A percentile compares a stretch with the other conserved stretches of the same genome.
Conservation (phyloP, 768 basidiomycete species). For the Ramaria sp. region DNA sequence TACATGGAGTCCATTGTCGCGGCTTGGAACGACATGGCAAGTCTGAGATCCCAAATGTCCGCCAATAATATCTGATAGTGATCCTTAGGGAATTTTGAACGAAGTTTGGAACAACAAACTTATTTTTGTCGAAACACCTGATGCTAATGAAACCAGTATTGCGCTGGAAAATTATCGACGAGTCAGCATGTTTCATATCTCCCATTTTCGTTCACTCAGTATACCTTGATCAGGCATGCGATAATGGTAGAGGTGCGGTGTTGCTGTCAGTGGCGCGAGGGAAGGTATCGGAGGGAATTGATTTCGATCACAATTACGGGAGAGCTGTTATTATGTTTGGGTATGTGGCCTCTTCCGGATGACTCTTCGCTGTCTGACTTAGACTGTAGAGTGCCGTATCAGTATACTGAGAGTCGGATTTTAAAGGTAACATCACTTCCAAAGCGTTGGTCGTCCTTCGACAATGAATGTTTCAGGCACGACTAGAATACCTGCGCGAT, state of each 20-base stretch:
- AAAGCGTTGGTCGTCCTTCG: no score
- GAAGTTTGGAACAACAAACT: constrained; percentile 99
- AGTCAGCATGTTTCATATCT: constrained; percentile 30
- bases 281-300: constrained; percentile 99
- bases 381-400: constrained; percentile 70
- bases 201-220: constrained; percentile 7
- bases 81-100: constrained; percentile 81
- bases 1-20: constrained; percentile 99
- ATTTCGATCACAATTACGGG: constrained; percentile 99
- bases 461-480: constrained; percentile 34
- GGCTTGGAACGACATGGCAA: constrained; percentile 99
- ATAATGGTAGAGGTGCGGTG: constrained; percentile 96
- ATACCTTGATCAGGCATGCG: constrained; percentile 62
- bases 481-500: constrained; percentile 95
- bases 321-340: constrained; percentile 99
- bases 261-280: constrained; percentile 95
- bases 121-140: constrained; percentile 98
- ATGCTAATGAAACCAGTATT: constrained; percentile 97
- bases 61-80: neutral
- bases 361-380: neutral
- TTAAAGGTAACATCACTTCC: constrained; percentile 42
- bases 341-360: constrained; percentile 31
- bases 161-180: constrained; percentile 95
- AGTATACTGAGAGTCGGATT: constrained; percentile 97
- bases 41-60: constrained; percentile 19